phyloP scores from a whole-genome alignment of 2,329 filamentous ascomycete species.

The Penicillium sp. region DNA sequence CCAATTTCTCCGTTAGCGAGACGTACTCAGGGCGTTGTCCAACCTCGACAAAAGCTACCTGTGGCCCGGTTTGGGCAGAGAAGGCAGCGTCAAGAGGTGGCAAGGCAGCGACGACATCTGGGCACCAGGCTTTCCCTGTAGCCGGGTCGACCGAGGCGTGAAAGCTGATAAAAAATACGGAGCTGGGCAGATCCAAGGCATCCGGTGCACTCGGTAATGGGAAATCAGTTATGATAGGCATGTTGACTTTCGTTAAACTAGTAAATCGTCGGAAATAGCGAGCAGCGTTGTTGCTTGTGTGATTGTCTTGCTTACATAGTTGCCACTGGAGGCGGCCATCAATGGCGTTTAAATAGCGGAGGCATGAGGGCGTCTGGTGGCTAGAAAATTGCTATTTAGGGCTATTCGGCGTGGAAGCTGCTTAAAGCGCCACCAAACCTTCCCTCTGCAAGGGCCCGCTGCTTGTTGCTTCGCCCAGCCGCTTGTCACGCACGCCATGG shows the following conservation, averaged over 20 bases:
- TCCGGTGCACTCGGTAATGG: slow-evolving; percentile 18
- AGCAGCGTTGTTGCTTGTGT: no score
- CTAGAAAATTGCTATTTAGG: no score
- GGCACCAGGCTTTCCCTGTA: slow-evolving; percentile 38
- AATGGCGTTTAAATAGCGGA: no score
- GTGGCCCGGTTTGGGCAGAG: slow-evolving; percentile 19
- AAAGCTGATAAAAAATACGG: slow-evolving; percentile 34
- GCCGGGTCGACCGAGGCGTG: slow-evolving; percentile 32
- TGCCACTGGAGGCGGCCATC: no score
- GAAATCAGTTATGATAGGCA: slow-evolving; percentile 26
- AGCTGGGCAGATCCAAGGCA: slow-evolving; percentile 26
- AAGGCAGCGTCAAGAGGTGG: slow-evolving; percentile 32
- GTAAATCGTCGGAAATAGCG: no score
- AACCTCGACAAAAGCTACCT: slow-evolving; percentile 30
- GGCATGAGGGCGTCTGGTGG: no score
- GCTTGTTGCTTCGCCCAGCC: no score
- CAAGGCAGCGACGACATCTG: slow-evolving; percentile 36
- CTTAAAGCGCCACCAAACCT: no score
- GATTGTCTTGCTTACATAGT: no score
- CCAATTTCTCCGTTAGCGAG: background rate
- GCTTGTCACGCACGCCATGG: no score
- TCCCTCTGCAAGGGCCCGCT: no score
- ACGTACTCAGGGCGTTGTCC: slow-evolving; percentile 34
- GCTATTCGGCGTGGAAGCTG: no score
- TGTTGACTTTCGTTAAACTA: slow-evolving; percentile 11